Conservation (phyloP, 768 basidiomycete genomes). For the Tubosaeta brunneosetosa region DNA sequence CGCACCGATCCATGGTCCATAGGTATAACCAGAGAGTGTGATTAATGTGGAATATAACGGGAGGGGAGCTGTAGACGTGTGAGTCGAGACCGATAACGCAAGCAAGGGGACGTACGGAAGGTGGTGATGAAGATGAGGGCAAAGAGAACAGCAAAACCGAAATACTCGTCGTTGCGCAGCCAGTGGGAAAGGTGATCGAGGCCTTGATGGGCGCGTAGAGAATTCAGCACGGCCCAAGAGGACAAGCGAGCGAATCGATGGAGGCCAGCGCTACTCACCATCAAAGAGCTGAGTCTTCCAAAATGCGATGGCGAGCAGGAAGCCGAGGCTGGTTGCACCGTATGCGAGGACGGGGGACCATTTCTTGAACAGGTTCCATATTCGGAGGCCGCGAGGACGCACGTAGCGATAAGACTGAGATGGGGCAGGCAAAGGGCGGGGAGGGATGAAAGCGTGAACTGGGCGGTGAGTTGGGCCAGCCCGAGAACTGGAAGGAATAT, state of each 20-base stretch:
- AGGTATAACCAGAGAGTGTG: slow-evolving; percentile 87
- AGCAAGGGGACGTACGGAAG: slow-evolving; percentile 57
- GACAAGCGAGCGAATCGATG: background rate
- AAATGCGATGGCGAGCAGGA: slow-evolving; percentile 76
- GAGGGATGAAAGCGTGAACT: slow-evolving; percentile 18
- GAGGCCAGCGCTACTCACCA: slow-evolving; percentile 44
- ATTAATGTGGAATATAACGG: slow-evolving; percentile 94
- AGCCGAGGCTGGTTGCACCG: slow-evolving; percentile 68
- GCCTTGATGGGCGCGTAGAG: slow-evolving; percentile 38
- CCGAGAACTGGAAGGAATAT: slow-evolving; percentile 17
- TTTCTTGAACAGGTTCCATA: slow-evolving; percentile 57
- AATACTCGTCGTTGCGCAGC: slow-evolving; percentile 64
- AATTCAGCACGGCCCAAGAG: background rate
- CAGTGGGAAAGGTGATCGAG: slow-evolving; percentile 80
- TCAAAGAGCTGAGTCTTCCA: slow-evolving; percentile 80
- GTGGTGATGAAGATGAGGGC: slow-evolving; percentile 82
- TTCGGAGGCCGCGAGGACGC: slow-evolving; percentile 47
- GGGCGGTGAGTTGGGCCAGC: slow-evolving; percentile 14
- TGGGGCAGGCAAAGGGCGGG: slow-evolving; percentile 15
- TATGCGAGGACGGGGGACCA: slow-evolving; percentile 80
- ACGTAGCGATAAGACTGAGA: slow-evolving; percentile 31
- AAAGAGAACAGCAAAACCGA: slow-evolving; percentile 78
- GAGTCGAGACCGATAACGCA: slow-evolving; percentile 7
- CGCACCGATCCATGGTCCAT: slow-evolving; percentile 79
- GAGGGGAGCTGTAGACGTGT: slow-evolving; percentile 59